Percentiles rank a stretch among this genome's conserved stretches.
phyloP scores from a whole-genome alignment of 2,329 filamentous ascomycete species.

The Nectriaceae sp. region DNA sequence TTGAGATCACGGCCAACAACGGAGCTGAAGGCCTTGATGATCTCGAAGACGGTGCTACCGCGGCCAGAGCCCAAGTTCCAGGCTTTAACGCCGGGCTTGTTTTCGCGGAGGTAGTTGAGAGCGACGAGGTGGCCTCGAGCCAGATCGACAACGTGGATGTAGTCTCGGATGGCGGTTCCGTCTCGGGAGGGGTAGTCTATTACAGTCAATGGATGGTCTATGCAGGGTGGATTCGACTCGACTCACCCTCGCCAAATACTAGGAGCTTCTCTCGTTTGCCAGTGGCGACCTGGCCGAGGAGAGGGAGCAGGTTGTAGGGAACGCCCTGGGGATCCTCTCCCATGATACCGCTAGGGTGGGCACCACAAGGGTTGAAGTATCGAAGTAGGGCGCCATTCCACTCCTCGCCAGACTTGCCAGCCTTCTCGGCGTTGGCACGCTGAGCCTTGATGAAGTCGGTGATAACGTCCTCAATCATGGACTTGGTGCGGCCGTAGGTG shows the following conservation, averaged over 20 bases:
- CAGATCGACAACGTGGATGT: slow-evolving; percentile 94
- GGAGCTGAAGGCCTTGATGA: slow-evolving; percentile 89
- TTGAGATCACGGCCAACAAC: slow-evolving; percentile 84
- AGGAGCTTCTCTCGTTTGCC: slow-evolving; percentile 92
- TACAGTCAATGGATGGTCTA: slow-evolving; percentile 18
- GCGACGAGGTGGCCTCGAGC: slow-evolving; percentile 84
- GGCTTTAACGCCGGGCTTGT: slow-evolving; percentile 86
- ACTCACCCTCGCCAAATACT: slow-evolving; percentile 88
- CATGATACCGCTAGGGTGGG: slow-evolving; percentile 95
- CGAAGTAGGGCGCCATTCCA: slow-evolving; percentile 93
- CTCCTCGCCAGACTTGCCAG: slow-evolving; percentile 72
- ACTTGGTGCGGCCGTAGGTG: slow-evolving; percentile 96
- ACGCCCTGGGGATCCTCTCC: slow-evolving; percentile 96
- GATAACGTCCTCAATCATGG: slow-evolving; percentile 88
- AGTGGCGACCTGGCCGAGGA: slow-evolving; percentile 93
- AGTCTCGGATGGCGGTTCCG: slow-evolving; percentile 93
- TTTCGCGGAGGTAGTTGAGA: slow-evolving; percentile 82
- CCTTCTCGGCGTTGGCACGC: slow-evolving; percentile 79
- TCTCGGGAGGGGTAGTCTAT: slow-evolving; percentile 88
- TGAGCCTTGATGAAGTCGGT: slow-evolving; percentile 87
- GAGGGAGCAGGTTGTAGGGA: slow-evolving; percentile 91
- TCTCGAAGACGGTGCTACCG: slow-evolving; percentile 95
- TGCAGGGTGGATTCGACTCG: neutral
- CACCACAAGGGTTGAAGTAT: slow-evolving; percentile 97
- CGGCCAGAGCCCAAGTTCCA: slow-evolving; percentile 97